Evolutionary conservation across 1,284 basidiomycete genomes (phyloP).

Genomic region (Schizophyllum commune): DNA sequence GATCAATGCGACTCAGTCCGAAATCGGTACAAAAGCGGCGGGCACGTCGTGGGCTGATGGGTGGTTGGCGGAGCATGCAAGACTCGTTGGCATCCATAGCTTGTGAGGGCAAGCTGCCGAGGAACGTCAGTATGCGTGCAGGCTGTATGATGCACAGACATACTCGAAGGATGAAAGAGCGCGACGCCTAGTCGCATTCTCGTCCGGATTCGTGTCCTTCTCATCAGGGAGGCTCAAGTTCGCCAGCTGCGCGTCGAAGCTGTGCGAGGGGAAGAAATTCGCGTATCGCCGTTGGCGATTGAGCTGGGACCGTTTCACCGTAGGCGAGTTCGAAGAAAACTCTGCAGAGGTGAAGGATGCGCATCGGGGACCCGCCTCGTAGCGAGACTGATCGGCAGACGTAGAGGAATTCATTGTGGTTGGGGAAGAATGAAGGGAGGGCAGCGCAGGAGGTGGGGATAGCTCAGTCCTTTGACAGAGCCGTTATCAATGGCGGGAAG

Average conservation of each 20-base stretch:
- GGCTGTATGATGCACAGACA: slow-evolving; percentile 5
- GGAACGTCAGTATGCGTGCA: slow-evolving; percentile 6
- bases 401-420: not conserved
- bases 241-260: not conserved
- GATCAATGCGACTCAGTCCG: slow-evolving; percentile 17
- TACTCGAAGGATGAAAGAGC: not conserved
- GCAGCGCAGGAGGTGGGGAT: not conserved
- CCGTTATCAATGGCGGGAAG: not conserved
- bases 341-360: not conserved
- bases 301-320: not conserved
- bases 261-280: not conserved
- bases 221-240: not conserved
- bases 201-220: not conserved
- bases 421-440: not conserved
- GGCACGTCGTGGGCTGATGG: slow-evolving; percentile 22
- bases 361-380: not conserved
- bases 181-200: not conserved
- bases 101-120: slow-evolving; percentile 2
- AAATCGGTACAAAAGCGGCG: slow-evolving; percentile 28
- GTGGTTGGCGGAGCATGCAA: slow-evolving; percentile 14
- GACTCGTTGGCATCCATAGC: not conserved
- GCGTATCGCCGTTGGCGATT: not conserved
- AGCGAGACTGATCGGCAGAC: not conserved
- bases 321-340: not conserved
- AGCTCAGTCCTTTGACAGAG: not conserved